phyloP scores from a whole-genome alignment of 805 yeast species.

The Zygoascus ofunaensis region DNA sequence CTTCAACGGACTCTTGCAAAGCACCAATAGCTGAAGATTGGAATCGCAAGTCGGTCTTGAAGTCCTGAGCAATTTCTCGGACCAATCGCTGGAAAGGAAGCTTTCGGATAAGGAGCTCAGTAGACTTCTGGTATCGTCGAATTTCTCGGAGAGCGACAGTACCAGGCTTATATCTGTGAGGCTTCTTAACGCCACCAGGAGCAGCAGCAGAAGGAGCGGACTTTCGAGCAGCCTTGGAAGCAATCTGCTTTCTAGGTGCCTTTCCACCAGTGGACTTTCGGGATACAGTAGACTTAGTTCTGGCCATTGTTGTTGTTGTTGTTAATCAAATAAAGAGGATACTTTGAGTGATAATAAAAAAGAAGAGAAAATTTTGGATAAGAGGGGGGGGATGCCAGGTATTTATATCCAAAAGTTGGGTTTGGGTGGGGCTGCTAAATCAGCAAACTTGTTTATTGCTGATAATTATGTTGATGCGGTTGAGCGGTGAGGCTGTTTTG shows the following conservation, averaged over 20 bases:
- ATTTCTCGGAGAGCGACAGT: conserved; percentile 88
- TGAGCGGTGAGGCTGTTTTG: neutral
- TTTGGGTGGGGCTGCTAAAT: neutral
- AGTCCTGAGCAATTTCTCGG: conserved; percentile 82
- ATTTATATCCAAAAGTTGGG: conserved; percentile 5
- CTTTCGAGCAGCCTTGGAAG: conserved; percentile 85
- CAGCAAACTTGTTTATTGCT: conserved; percentile 1
- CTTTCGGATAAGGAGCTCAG: conserved; percentile 79
- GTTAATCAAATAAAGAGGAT: conserved; percentile 2
- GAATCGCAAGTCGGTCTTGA: conserved; percentile 80
- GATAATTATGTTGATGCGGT: too few species aligned
- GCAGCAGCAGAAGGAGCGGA: conserved; percentile 72
- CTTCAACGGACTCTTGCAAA: conserved; percentile 95
- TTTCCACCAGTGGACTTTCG: conserved; percentile 89
- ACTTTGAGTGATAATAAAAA: neutral
- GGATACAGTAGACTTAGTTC: conserved; percentile 71
- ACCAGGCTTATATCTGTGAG: conserved; percentile 94
- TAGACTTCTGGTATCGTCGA: conserved; percentile 85
- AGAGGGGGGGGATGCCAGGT: conserved; percentile 4
- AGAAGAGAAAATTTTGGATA: conserved; percentile 6
- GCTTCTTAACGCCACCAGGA: conserved; percentile 81
- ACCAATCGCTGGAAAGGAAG: conserved; percentile 87
- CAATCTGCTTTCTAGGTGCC: conserved; percentile 87
- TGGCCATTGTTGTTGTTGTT: conserved; percentile 46
- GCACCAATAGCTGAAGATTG: conserved; percentile 88